A percentile compares a stretch with the other conserved stretches of the same genome.
phyloP scores from a whole-genome alignment of 2,329 filamentous ascomycete genomes.

The Exophiala viscosa region DNA sequence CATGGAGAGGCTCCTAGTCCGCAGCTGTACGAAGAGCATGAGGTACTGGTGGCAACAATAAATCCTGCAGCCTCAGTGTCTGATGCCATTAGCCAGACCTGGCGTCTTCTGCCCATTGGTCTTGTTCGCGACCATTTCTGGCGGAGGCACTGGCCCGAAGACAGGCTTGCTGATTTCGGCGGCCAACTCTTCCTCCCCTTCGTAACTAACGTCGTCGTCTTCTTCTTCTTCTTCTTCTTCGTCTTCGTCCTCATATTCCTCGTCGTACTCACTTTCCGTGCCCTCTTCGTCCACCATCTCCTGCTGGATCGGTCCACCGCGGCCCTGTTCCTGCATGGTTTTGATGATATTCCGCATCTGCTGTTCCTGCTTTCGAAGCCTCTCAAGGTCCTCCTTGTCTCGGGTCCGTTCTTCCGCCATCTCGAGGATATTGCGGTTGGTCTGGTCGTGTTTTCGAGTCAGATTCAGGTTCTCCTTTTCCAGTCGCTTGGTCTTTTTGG shows the following conservation, averaged over 20 bases:
- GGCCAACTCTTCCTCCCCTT: conserved; percentile 52
- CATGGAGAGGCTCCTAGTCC: background rate
- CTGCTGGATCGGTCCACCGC: conserved; percentile 59
- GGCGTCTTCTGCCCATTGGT: conserved; percentile 43
- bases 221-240: conserved; percentile 53
- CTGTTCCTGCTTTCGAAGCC: conserved; percentile 77
- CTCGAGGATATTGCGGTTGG: conserved; percentile 89
- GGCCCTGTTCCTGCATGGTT: conserved; percentile 91
- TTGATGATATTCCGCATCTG: conserved; percentile 93
- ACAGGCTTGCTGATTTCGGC: conserved; percentile 40
- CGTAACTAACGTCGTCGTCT: conserved; percentile 56
- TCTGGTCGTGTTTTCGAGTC: conserved; percentile 88
- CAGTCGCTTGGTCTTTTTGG: conserved; percentile 93
- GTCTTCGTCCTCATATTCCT: conserved; percentile 57
- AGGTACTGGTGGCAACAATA: background rate
- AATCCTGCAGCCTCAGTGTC: conserved; percentile 25
- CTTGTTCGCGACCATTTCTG: conserved; percentile 46
- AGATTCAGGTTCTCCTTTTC: conserved; percentile 94
- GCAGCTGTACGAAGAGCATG: background rate
- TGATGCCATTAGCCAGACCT: conserved; percentile 40
- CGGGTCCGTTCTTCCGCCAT: conserved; percentile 92
- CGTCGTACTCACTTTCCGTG: conserved; percentile 51
- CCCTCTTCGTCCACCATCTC: conserved; percentile 54
- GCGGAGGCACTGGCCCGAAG: conserved; percentile 50
- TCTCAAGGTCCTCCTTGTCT: conserved; percentile 71